Conservation (phyloP, 2,329 filamentous ascomycete genomes). For the Alternaria alternata region DNA sequence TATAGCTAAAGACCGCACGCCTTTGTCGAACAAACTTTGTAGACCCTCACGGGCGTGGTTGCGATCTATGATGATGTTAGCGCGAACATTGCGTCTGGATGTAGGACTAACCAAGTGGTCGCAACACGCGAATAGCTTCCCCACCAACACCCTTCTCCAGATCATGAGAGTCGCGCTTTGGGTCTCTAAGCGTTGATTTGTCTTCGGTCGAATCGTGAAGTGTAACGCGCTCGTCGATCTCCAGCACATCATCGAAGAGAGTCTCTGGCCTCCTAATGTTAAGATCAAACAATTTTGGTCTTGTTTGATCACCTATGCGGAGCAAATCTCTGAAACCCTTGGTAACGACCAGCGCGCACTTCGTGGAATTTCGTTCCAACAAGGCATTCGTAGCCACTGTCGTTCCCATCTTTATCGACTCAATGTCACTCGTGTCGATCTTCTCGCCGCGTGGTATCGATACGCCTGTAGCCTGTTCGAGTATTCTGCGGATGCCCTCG, state of each 20-base stretch:
- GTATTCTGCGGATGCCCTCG: conserved; percentile 44
- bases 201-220: conserved; percentile 32
- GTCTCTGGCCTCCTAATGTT: conserved; percentile 29
- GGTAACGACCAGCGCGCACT: conserved; percentile 28
- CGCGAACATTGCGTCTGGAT: background rate
- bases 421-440: conserved; percentile 30
- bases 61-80: conserved; percentile 3
- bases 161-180: conserved; percentile 3
- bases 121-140: conserved; percentile 9
- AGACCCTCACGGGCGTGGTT: conserved; percentile 20
- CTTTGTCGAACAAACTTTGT: conserved; percentile 39
- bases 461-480: conserved; percentile 28
- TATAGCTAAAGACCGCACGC: conserved; percentile 49
- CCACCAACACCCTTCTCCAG: conserved; percentile 26
- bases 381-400: conserved; percentile 38
- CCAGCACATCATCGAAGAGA: conserved; percentile 28
- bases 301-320: conserved; percentile 34
- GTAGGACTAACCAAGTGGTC: background rate
- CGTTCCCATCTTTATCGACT: conserved; percentile 32
- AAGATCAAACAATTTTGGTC: conserved; percentile 37
- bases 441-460: conserved; percentile 30
- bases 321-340: conserved; percentile 32
- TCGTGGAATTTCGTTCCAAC: conserved; percentile 26
- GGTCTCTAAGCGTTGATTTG: conserved; percentile 14
- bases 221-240: conserved; percentile 36